Conservation (phyloP, 257 asterid species). For the Primulina eburnea region DNA sequence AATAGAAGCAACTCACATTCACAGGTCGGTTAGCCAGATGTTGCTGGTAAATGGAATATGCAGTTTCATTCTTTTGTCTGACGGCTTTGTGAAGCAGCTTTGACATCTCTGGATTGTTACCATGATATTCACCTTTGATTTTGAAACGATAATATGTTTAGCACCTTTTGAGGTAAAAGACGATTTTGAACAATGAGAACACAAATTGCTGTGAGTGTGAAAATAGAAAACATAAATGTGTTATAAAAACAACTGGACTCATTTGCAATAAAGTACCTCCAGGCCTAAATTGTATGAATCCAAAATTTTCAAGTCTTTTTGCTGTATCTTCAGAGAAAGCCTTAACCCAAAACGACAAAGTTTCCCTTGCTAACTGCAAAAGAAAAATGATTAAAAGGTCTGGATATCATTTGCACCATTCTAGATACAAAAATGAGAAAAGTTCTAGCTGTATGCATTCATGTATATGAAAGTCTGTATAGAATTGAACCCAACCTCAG, state of each 20-base stretch:
- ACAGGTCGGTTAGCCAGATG: constrained; percentile 96
- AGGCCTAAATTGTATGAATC: constrained; percentile 94
- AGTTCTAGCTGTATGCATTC: no score
- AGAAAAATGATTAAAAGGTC: not conserved
- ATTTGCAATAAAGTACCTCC: constrained; percentile 64
- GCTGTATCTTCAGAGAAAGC: constrained; percentile 98
- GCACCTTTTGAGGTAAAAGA: constrained; percentile 2
- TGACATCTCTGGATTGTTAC: constrained; percentile 99
- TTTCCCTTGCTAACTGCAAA: constrained; percentile 93
- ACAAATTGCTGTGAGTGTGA: constrained; percentile 6
- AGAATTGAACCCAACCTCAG: not conserved
- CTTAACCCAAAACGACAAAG: constrained; percentile 93
- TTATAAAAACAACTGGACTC: constrained; percentile 16
- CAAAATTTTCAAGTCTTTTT: constrained; percentile 95
- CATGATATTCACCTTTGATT: constrained; percentile 84
- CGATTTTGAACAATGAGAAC: not conserved
- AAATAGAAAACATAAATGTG: constrained; percentile 9
- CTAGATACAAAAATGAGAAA: not conserved
- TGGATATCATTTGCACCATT: not conserved
- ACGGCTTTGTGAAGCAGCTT: constrained; percentile 99
- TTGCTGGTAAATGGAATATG: constrained; percentile 90
- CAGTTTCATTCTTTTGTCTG: constrained; percentile 82
- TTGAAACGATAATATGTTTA: constrained; percentile 25
- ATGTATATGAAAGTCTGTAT: no score
- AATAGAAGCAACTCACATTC: constrained; percentile 57